Evolutionary conservation across 169 alveolate species (phyloP), one percentile per base, ranked within the genome.

Genomic region (Theileria parva): DNA sequence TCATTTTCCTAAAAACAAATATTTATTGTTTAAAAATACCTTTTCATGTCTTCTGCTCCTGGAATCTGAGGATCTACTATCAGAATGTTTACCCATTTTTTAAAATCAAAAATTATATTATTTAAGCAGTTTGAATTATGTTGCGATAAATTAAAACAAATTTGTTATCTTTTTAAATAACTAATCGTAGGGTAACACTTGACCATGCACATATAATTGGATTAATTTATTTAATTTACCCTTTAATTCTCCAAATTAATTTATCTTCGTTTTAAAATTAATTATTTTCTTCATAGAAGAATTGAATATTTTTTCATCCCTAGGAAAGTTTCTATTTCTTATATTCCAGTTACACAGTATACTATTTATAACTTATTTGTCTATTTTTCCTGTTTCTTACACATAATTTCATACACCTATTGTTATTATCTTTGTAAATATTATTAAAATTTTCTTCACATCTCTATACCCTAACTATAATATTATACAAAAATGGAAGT

Each of bases 401-500:
- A 19, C 51, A 11, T 64, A 19, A n/a, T 64, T 17, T 64, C 17
- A 17, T 64, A 37, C 28, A 5, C 72, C 23, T 44, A n/a, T 64
- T 64, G 19, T 19, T 64, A n/a, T 21, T n/a, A n/a, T 64, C n/a
- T 64, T 64, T 37, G n/a, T 23, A 64, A 64, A 64, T 37, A 44
- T 64, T 64, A 37, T 64, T 64, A 11, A 64, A 64, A 37, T 19
- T 5, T 11, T 53, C 17, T 17, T n/a, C 7, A 37, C n/a, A 37
- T 64, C 19, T 64, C n/a, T n/a, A 37, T 64, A 37, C n/a, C 21
- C 37, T 53, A 53, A 37, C n/a, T 64, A 64, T 15, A 64, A 37
- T 6, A 4, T 37, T 8, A 37, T 37, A 37, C 48, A 37, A 37
- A 6, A 37, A 37, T 37, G 48, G 48, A 37, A 37, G 48, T 37